A percentile compares a stretch with the other conserved stretches of the same genome.
Evolutionary conservation across 2,329 filamentous ascomycete genomes (phyloP).

Genomic region (Fusarium secorum): DNA sequence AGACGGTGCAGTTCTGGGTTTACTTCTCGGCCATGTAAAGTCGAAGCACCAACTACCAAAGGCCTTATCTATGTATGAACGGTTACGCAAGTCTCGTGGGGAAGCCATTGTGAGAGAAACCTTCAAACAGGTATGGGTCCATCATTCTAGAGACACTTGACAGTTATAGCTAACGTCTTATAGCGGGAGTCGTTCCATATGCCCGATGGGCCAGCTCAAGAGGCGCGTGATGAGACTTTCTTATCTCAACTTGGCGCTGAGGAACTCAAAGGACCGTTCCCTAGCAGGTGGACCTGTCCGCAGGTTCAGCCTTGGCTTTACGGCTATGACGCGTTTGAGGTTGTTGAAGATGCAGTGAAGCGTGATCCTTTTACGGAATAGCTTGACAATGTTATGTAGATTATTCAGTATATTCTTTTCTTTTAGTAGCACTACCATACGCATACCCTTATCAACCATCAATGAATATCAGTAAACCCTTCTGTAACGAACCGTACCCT

Average conservation of each 20-base stretch:
- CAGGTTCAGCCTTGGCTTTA: background rate
- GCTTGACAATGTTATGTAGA: fast-evolving
- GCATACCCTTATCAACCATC: no score
- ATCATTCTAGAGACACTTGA: fast-evolving
- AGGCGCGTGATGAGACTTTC: background rate
- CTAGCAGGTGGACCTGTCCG: background rate
- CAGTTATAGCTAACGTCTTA: background rate
- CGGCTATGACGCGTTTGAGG: background rate
- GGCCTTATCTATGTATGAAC: conserved; percentile 55
- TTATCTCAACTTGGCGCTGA: background rate
- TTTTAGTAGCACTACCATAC: no score
- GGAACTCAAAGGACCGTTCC: background rate
- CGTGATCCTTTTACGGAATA: background rate
- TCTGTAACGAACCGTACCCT: fast-evolving
- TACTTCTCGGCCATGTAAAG: conserved; percentile 61
- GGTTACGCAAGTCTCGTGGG: conserved; percentile 56
- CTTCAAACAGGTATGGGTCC: conserved; percentile 53
- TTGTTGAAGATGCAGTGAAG: background rate
- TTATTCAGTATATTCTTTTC: background rate
- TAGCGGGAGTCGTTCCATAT: conserved; percentile 63
- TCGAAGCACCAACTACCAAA: conserved; percentile 55
- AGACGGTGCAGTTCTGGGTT: conserved; percentile 71
- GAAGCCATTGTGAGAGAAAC: conserved; percentile 67
- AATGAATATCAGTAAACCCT: no score
- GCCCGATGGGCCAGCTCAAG: conserved; percentile 17